phyloP scores from a whole-genome alignment of 257 asterid species.

The Solanum arcanum region DNA sequence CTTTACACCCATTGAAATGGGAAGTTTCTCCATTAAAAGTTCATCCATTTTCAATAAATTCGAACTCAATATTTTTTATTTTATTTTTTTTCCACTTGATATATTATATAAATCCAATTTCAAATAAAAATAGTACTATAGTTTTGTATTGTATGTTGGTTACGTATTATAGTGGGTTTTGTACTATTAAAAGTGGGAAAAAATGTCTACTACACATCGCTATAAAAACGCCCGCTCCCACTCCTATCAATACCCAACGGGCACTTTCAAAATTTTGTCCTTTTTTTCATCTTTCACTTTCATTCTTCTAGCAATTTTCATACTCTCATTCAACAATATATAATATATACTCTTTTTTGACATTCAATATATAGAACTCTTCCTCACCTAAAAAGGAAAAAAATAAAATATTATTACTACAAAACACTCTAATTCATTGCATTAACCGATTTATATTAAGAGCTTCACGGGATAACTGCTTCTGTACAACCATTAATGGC shows the following conservation, averaged over 20 bases:
- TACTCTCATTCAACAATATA: background rate
- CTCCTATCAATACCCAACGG: slow-evolving; percentile 3
- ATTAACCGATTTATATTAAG: background rate
- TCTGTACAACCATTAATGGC: background rate
- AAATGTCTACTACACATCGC: background rate
- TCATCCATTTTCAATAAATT: background rate
- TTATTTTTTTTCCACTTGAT: too few species aligned
- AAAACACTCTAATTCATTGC: background rate
- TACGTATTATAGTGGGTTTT: slow-evolving; percentile 4
- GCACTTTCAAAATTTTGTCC: slow-evolving; percentile 6
- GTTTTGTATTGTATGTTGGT: background rate
- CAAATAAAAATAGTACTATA: too few species aligned
- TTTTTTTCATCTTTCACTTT: background rate
- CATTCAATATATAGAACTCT: background rate
- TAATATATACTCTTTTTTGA: background rate
- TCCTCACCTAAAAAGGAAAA: background rate
- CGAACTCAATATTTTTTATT: background rate
- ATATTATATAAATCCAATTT: too few species aligned
- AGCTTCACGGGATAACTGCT: background rate
- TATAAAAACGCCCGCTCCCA: background rate
- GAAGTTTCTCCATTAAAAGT: background rate
- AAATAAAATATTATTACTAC: background rate
- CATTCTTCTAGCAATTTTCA: background rate
- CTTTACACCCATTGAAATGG: background rate
- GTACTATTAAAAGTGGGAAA: background rate